A percentile compares a stretch with the other conserved stretches of the same genome.
Conservation (phyloP, 2,329 filamentous ascomycete genomes). For the Fonsecaea pugnacius region DNA sequence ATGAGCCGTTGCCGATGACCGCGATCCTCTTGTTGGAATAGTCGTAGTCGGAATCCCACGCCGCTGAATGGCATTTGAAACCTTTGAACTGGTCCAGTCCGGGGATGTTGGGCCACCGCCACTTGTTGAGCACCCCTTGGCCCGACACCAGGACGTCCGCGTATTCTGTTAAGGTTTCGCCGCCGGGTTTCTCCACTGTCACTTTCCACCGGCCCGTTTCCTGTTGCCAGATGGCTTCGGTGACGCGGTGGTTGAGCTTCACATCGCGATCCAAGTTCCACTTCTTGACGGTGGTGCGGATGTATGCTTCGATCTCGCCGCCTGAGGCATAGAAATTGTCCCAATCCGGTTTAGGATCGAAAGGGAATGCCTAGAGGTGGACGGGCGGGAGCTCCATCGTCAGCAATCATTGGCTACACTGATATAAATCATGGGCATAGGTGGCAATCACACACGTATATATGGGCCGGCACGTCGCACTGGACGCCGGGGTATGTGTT, state of each 20-base stretch:
- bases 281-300: conserved; percentile 46
- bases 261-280: conserved; percentile 47
- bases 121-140: conserved; percentile 37
- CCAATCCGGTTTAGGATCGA: conserved; percentile 52
- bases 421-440: no score
- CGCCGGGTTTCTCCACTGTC: conserved; percentile 38
- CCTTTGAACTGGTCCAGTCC: conserved; percentile 39
- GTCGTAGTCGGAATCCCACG: conserved; percentile 39
- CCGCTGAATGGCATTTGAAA: conserved; percentile 38
- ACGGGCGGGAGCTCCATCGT: no score
- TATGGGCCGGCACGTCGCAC: conserved; percentile 71
- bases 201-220: conserved; percentile 45
- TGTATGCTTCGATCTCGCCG: conserved; percentile 50
- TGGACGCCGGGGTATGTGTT: conserved; percentile 48
- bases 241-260: conserved; percentile 45
- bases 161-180: conserved; percentile 36
- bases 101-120: conserved; percentile 41
- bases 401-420: no score
- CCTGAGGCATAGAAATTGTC: conserved; percentile 48
- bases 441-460: conserved; percentile 58
- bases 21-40: conserved; percentile 39
- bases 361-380: conserved; percentile 37
- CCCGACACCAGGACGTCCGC: conserved; percentile 46
- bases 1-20: conserved; percentile 42
- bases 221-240: conserved; percentile 48